Percentiles rank a stretch among this genome's conserved stretches.
Evolutionary conservation across 2,329 filamentous ascomycete genomes (phyloP).

Genomic region (Colletotrichum simmondsii): DNA sequence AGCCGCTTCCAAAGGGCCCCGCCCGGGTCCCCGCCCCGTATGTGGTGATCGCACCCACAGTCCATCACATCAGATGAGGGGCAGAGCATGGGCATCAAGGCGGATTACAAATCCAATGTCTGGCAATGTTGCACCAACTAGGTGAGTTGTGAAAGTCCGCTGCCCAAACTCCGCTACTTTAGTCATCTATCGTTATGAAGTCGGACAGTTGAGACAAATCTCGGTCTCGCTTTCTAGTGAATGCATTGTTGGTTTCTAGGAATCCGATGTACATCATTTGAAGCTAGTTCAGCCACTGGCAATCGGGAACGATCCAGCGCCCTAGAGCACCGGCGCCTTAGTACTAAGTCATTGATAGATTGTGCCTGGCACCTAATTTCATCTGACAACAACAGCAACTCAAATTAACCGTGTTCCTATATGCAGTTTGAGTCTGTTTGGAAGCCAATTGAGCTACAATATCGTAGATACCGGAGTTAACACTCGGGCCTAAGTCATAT

Average conservation of each 20-base stretch:
- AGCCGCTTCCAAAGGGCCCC: neutral
- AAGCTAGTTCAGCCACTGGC: neutral
- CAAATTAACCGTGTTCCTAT: no score
- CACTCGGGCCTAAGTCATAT: no score
- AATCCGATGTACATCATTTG: neutral
- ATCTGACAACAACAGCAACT: no score
- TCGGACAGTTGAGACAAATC: neutral
- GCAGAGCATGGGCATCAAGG: neutral
- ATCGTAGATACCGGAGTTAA: no score
- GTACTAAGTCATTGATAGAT: no score
- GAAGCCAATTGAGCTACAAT: no score
- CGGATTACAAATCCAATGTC: constrained; percentile 27
- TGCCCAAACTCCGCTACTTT: neutral
- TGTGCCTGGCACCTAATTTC: no score
- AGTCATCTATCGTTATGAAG: neutral
- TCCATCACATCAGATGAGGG: constrained; percentile 24
- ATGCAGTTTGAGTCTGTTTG: no score
- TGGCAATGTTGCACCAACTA: neutral
- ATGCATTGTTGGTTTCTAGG: neutral
- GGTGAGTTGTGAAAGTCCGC: neutral
- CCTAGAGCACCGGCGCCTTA: no score
- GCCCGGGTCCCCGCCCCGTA: neutral
- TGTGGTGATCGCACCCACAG: constrained; percentile 8
- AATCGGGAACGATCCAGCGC: neutral
- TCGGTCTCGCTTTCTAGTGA: neutral